Base-by-base conservation (phyloP, 2,329 filamentous ascomycete genomes). In the Penicillium griseofulvum region DNA sequence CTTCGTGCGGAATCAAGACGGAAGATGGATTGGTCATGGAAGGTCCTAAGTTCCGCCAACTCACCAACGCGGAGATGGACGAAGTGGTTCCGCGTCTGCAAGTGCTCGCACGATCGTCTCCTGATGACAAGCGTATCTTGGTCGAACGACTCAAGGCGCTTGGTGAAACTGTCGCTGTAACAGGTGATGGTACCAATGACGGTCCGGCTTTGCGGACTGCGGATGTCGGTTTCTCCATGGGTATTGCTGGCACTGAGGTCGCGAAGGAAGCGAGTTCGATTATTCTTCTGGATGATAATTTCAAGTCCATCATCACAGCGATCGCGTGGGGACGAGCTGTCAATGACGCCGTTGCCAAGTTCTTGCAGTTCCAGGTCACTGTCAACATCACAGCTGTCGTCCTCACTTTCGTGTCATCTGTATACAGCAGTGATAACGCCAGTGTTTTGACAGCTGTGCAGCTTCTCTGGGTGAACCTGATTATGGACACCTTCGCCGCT, bases 401-500 rank as follows among this genome's bases (percentile, higher is more conserved):
- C 17, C 80, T 96, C 52, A 94, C 92, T 0, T 96, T 97, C 67
- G 86, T 96, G 56, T 91, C 91, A 12, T 89, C 91, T 31, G 89
- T 96, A 10, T 85, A 87, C 29, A 91, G 82, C 71, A 69, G 71
- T 0, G 75, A 85, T 2, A 87, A 93, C 70, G 72, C 79, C 46
- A 90, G 90, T 45, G 91, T 96, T 26, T 78, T 97, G 53, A 94
- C 85, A 2, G 91, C 91, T 11, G 91, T 96, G 26, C 92, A 97
- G 74, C 83, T 97, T 65, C 85, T 97, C 29, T 97, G 92, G 92
- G 91, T 97, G 67, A 97, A 96, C 68, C 80, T 97, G 65, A 97
- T 97, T 76, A 97, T 96, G 92, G 92, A 97, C 67, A 96, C 92
- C 0, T 90, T 97, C 57, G 92, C 91, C 24, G 91, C 91, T 16